Evolutionary conservation across 768 basidiomycete genomes (phyloP), one percentile per base, ranked within the genome.

Genomic region (Kwoniella europaea): DNA sequence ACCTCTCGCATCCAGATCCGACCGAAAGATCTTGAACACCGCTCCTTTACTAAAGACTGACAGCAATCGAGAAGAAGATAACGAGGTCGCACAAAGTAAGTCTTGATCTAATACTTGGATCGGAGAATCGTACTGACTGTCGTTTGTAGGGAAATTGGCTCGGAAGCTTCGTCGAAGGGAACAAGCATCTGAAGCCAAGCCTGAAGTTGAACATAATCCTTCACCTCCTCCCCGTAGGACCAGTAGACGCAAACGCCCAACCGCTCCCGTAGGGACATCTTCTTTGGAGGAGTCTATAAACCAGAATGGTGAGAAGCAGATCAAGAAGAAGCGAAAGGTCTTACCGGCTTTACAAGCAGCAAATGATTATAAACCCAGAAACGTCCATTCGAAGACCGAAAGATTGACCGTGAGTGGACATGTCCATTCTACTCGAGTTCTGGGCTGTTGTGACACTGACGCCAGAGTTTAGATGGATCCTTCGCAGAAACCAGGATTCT

Each of bases 81-180:
- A 13, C 46, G 46, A 50, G 15, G 18, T 15, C 13, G 46, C 46
- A 0, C 46, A 50, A 50, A 16, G 76, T 73, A 56, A 62, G 72
- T 69, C 5, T 7, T 7, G 35, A 7, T 35, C 6, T 7, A 35
- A 7, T 9, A 6, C 35, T 35, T 35, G 35, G 5, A 7, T 7
- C 35, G 35, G 6, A 35, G 6, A 1, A 35, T 35, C 27, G 3
- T 7, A 43, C 43, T 67, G 57, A 63, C 2, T 10, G 0, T 18
- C 35, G 13, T 22, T 9, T 24, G 18, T 50, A 78, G 77, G 74
- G 9, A 41, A 63, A 43, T 27, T 63, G 6, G 68, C 72, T 22
- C 74, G 77, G 10, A 79, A 71, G 42, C 24, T 71, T 1, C 68
- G 72, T 0, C 55, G 77, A 22, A 58, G 73, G 57, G 77, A 70